Base-by-base conservation (phyloP, 495 filamentous ascomycete species). In the Penicillium canescens region DNA sequence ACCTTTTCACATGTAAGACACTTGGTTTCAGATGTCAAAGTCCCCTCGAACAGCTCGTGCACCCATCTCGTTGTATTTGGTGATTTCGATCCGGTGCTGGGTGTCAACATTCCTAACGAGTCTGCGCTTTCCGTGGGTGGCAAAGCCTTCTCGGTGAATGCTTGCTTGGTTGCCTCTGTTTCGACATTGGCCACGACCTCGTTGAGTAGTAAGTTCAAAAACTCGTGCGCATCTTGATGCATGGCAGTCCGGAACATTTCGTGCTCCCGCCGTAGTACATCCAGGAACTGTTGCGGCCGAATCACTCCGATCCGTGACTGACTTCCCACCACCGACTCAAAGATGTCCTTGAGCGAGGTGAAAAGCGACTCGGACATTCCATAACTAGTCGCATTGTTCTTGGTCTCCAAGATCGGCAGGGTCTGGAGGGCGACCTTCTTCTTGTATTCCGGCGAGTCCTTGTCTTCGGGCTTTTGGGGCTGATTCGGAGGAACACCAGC, bases 221-320 rank as follows among this genome's bases (percentile, higher is more conserved):
- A 98, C 59, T 98, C 94, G 63, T 98, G 94, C 6, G 94, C 94
- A 74, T 98, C 94, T 71, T 98, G 94, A 70, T 98, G 94, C 89
- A 96, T 95, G 20, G 91, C 86, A 35, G 88, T 89, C 42, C 92
- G 88, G 59, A 98, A 98, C 91, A 96, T 96, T 67, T 98, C 95
- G 65, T 98, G 92, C 56, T 98, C 91, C 24, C 90, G 81, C 64
- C 91, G 89, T 56, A 98, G 81, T 10, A 97, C 90, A 67, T 98
- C 95, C 42, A 98, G 74, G 56, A 98, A 98, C 59, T 92, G 86
- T 51, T 91, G 86, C 3, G 94, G 94, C 62, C 90, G 94, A n/a
- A 96, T 80, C 7, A 98, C 90, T 9, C 94, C 94, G 2, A 91
- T 90, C 51, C 91, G 84, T 14, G 89, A 88, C 52, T 83, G 74